Evolutionary conservation across 306 rosid species (phyloP), one percentile per base, ranked within the genome.

Genomic region (Psophocarpus tetragonolobus): DNA sequence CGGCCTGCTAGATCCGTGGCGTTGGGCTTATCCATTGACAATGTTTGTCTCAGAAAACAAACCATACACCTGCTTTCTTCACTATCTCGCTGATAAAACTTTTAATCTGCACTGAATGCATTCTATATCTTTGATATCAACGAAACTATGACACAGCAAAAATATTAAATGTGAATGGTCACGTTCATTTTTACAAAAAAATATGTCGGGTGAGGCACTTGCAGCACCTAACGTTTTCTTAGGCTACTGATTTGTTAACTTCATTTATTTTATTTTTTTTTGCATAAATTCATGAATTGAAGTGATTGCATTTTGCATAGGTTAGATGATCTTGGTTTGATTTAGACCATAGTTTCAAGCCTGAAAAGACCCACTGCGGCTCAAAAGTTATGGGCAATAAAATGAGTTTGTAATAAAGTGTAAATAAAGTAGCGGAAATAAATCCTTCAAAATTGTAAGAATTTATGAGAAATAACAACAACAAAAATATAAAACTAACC

Each of bases 21-120:
- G 5, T 41, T 74, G 79, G 79, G 79, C 71, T 74, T 60, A 4
- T 73, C 78, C 54, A 24, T 26, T 73, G 57, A 38, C 29, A 73
- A 24, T 26, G 4, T 73, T 11, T 23, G 38, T 33, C 65, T 33
- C 50, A 8, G 2, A 17, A 70, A 11, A 47, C 66, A 53, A 71
- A 35, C 50, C 77, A 72, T 13, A 23, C 33, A 33, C 30, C 44
- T 32, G n/a, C 6, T 56, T 24, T 13, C 18, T 30, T 33, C 63
- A 48, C 32, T 20, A 69, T 20, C 11, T 71, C 4, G 20, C 53
- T 41, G 6, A 11, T 41, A 10, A 65, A 18, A 4, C 10, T 20
- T 30, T 23, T 41, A 47, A 27, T 47, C 6, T 30, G 1, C 29
- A 8, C 48, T 0, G 5, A 27, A 17, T 45, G 42, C 73, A n/a